These are phyloP conservation scores for Clohesyomyces aquaticus DNA, from an alignment of 495 filamentous ascomycete genomes.

Conservation along the genomic window DNA sequence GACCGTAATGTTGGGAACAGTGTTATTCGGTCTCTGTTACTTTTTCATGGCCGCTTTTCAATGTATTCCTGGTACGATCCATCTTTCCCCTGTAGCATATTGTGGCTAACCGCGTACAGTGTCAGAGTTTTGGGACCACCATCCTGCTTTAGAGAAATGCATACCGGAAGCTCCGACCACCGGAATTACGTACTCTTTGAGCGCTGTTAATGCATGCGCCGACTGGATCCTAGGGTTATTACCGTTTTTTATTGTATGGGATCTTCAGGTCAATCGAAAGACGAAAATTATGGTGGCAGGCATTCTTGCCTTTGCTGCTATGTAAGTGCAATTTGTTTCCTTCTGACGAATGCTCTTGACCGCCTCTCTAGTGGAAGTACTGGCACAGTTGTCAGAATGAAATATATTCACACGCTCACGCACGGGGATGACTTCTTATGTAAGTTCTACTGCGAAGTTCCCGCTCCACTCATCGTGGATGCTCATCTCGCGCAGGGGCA, in stretches of 20 bases:
- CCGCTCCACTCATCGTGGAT: neutral
- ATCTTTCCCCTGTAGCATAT: neutral
- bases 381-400: constrained; percentile 49
- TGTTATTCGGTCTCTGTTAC: constrained; percentile 46
- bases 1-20: constrained; percentile 36
- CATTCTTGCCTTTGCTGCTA: constrained; percentile 34
- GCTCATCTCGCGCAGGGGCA: constrained; percentile 17
- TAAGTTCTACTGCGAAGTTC: constrained; percentile 10
- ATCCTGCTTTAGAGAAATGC: constrained; percentile 46
- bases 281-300: constrained; percentile 32
- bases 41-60: constrained; percentile 53
- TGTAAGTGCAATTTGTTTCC: constrained; percentile 21
- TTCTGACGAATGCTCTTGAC: neutral
- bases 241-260: constrained; percentile 51
- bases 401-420: constrained; percentile 45
- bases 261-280: constrained; percentile 45
- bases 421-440: constrained; percentile 44
- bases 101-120: neutral
- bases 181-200: constrained; percentile 46
- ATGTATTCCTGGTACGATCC: constrained; percentile 41
- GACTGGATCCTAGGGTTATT: constrained; percentile 49
- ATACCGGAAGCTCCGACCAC: constrained; percentile 40
- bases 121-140: constrained; percentile 47
- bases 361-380: constrained; percentile 48
- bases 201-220: constrained; percentile 45